A percentile compares a stretch with the other conserved stretches of the same genome.
These are phyloP conservation scores for Thymus mandschuricus DNA, from an alignment of 257 asterid species.

Conservation along the genomic window DNA sequence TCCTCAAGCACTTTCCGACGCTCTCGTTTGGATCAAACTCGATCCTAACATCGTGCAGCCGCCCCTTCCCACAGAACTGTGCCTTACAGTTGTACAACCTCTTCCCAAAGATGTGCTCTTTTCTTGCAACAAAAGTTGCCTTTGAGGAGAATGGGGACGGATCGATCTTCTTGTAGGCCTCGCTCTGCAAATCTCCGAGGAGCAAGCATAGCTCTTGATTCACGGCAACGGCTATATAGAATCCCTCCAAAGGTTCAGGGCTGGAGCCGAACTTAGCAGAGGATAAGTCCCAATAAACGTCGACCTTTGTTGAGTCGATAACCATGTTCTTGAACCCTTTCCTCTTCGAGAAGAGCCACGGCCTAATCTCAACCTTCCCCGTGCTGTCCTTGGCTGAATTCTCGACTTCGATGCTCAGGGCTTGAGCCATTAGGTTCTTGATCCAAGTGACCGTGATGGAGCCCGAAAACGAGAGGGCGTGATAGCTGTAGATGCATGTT, in stretches of 20 bases:
- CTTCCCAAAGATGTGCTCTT: conserved; percentile 65
- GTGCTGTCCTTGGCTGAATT: conserved; percentile 41
- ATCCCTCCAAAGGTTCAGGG: conserved; percentile 70
- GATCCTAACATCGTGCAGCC: conserved; percentile 52
- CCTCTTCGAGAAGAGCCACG: conserved; percentile 69
- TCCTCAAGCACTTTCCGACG: conserved; percentile 46
- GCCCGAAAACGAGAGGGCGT: conserved; percentile 43
- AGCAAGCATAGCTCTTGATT: conserved; percentile 54
- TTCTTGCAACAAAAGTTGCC: conserved; percentile 52
- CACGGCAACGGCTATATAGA: conserved; percentile 51
- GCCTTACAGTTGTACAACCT: conserved; percentile 50
- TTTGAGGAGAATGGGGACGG: conserved; percentile 30
- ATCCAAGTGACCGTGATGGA: conserved; percentile 68
- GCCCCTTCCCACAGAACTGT: conserved; percentile 54
- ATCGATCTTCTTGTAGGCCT: conserved; percentile 46
- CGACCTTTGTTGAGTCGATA: conserved; percentile 36
- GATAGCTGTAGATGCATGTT: conserved; percentile 51
- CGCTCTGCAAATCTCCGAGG: conserved; percentile 53
- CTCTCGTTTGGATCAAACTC: conserved; percentile 50
- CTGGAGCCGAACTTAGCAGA: conserved; percentile 66
- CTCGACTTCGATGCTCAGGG: conserved; percentile 51
- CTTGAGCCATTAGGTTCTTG: conserved; percentile 64
- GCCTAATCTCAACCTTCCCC: conserved; percentile 63
- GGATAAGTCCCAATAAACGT: conserved; percentile 70
- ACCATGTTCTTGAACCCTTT: conserved; percentile 53